Base-by-base conservation (phyloP, 179 eudicot species). In the Vitellaria paradoxa region DNA sequence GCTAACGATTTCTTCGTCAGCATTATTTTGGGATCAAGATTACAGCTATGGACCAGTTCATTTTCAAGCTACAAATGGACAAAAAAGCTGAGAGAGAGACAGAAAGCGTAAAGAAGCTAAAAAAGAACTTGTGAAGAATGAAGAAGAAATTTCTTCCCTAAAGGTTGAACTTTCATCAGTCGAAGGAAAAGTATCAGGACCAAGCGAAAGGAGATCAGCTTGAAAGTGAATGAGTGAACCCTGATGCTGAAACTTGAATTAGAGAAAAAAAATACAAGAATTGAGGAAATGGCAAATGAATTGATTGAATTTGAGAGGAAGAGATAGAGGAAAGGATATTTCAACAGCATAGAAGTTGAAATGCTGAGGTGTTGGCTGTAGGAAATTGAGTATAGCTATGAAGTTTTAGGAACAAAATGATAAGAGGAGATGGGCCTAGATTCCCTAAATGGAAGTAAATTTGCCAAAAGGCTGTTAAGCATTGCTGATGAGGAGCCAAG, bases 321-420 rank as follows among this genome's bases (percentile, higher is more conserved):
- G 72, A 89, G 68, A 94, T 94, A 97, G 94, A 94, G 77, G 91
- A 88, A 80, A 88, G 69, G 77, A 85, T 91, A 40, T 67, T 79
- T n/a, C 89, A 86, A 76, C 99, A 93, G 72, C 91, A 89, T 85
- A 49, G 99, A 96, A 80, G 85, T 96, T 66, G 94, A 91, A 72
- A 81, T 85, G 83, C 82, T 96, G 50, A 91, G 93, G 79, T 77
- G 81, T 47, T 87, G 91, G 26, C 84, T 96, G 80, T 90, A 90
- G 89, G 97, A 90, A 70, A 86, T 91, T 78, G 97, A 96, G 82
- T 84, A 14, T 91, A 93, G 85, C 84, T 96, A 57, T 64, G 79
- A 11, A 80, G 79, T 23, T 87, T 96, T 2, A 87, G 80, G 83
- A 93, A 80, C 76, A 88, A 40, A 80, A 87, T 65, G 84, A 86